These are phyloP conservation scores for Pseudogymnoascus sp. DNA, from an alignment of 2,329 filamentous ascomycete genomes.

Conservation along the genomic window DNA sequence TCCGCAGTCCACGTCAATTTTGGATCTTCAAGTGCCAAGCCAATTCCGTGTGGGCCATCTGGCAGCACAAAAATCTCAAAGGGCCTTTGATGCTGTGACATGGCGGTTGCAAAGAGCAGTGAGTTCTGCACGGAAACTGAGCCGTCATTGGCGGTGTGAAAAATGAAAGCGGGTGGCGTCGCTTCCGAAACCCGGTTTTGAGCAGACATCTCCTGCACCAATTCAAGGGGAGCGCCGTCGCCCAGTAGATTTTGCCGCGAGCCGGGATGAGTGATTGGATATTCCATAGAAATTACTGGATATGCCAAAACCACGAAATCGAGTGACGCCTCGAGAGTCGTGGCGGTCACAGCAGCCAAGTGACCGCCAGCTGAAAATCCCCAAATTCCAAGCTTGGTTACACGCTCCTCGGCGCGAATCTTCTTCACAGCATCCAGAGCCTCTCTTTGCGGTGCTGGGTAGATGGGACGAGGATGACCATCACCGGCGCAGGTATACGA, in stretches of 20 bases:
- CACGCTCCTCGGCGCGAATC: slow-evolving; percentile 15
- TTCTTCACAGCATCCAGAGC: slow-evolving; percentile 17
- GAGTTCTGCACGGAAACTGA: slow-evolving; percentile 25
- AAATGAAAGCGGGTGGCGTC: slow-evolving; percentile 31
- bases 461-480: slow-evolving; percentile 15
- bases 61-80: slow-evolving; percentile 25
- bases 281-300: slow-evolving; percentile 22
- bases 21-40: slow-evolving; percentile 22
- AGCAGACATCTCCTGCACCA: slow-evolving; percentile 19
- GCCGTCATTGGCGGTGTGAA: slow-evolving; percentile 27
- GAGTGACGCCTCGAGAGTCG: slow-evolving; percentile 16
- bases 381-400: slow-evolving; percentile 22
- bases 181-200: slow-evolving; percentile 21
- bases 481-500: slow-evolving; percentile 18
- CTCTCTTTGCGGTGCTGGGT: slow-evolving; percentile 18
- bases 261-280: slow-evolving; percentile 15
- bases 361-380: slow-evolving; percentile 24
- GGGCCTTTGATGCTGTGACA: slow-evolving; percentile 20
- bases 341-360: slow-evolving; percentile 20
- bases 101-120: slow-evolving; percentile 23
- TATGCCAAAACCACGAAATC: slow-evolving; percentile 25
- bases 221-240: slow-evolving; percentile 19
- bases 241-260: slow-evolving; percentile 21
- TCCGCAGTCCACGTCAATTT: slow-evolving; percentile 24
- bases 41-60: slow-evolving; percentile 25